phyloP scores from a whole-genome alignment of 164 flowering plant species.

The Nymphaea colorata region DNA sequence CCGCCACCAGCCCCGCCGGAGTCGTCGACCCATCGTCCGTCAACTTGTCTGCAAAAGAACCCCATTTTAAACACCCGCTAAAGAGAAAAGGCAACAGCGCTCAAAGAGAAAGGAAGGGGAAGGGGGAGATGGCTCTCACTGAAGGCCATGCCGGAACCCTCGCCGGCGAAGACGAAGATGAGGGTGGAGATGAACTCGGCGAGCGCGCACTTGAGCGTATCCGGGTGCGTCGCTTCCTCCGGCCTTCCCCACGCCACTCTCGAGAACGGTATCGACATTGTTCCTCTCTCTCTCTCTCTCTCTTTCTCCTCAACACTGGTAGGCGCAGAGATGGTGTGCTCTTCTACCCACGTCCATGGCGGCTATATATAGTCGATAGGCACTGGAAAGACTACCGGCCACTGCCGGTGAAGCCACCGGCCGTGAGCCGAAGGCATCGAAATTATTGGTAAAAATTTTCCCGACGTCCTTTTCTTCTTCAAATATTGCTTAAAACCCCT shows the following conservation, averaged over 20 bases:
- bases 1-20: conserved; percentile 32
- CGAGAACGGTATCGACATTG: no score
- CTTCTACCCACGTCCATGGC: no score
- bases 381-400: no score
- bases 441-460: no score
- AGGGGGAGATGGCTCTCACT: conserved; percentile 7
- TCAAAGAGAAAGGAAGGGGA: background rate
- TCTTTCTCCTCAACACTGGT: no score
- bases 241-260: conserved; percentile 14
- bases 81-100: background rate
- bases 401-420: no score
- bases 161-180: conserved; percentile 45
- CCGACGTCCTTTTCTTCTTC: no score
- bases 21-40: conserved; percentile 22
- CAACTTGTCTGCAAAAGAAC: conserved; percentile 21
- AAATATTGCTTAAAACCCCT: no score
- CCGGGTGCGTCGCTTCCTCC: conserved; percentile 26
- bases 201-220: conserved; percentile 26
- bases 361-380: no score
- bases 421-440: no score
- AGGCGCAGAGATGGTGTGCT: no score
- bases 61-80: background rate
- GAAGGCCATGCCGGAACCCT: conserved; percentile 46
- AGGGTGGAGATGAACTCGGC: conserved; percentile 42
- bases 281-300: no score